Base-by-base conservation (phyloP, 768 basidiomycete species). In the Austroboletus festivus region DNA sequence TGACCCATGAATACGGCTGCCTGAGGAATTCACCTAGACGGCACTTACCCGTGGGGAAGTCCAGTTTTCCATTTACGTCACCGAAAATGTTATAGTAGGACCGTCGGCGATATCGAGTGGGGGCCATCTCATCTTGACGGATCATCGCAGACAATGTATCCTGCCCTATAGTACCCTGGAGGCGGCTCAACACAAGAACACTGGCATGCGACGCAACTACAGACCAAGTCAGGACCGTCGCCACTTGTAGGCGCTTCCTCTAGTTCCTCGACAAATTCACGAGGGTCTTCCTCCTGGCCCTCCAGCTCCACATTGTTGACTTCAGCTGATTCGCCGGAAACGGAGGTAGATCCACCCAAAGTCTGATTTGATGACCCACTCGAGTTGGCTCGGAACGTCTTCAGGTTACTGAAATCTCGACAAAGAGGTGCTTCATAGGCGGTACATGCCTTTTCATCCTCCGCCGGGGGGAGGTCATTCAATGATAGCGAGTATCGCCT, bases 61-160 rank as follows among this genome's bases (percentile, higher is more conserved):
- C 71, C 50, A 80, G 67, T 59, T 82, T 85, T 31, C 74, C 73
- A 23, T 71, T 67, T 28, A 56, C 56, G 60, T 73, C 69, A 47
- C 62, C 62, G 37, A 67, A 66, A 5, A 66, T 59, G 34, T 61
- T 67, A 50, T 73, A 75, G 55, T 75, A 77, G 56, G 76, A 74
- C 50, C 86, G 70, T 50, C 85, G 73, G 22, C 84, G 71, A 26
- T 78, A 73, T 38, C 83, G 78, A 23, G 73, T 66, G 8, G 83
- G 83, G 20, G 76, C 69, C 51, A 78, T 68, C 64, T 89, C 87
- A 53, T 89, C 87, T 44, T 82, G 81, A 33, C 81, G 76, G 57
- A 89, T 88, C 82, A 87, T 86, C 16, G 77, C 70, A 44, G 80
- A 77, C 35, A 89, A 70, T 7, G 85, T 80, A 57, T 89, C 86